Conservation (phyloP, 192 early-diverging fungal species). For the Gryganskiella cystojenkinii region DNA sequence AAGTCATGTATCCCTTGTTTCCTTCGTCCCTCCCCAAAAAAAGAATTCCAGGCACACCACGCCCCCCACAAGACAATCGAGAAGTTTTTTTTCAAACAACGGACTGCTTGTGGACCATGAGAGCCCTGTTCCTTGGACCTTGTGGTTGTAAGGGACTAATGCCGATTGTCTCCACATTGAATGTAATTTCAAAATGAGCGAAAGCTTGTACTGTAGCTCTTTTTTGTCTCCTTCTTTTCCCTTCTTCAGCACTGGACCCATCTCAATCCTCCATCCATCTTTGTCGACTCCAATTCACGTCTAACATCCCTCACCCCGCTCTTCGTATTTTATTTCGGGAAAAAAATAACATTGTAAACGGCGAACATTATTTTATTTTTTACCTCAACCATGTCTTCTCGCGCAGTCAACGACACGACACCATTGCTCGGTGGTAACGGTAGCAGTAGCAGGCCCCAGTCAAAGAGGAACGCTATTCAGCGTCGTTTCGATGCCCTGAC, state of each 20-base stretch:
- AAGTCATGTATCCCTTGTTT: neutral
- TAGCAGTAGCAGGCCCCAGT: neutral
- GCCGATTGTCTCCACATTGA: too few relatives aligned
- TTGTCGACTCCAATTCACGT: neutral
- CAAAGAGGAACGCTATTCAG: conserved; percentile 6
- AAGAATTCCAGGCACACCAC: neutral
- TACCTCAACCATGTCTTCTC: conserved; percentile 2
- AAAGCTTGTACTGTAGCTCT: too few relatives aligned
- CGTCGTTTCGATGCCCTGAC: conserved; percentile 32
- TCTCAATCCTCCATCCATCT: conserved; percentile 6
- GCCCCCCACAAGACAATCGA: too few relatives aligned
- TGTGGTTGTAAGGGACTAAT: too few relatives aligned
- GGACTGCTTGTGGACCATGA: too few relatives aligned
- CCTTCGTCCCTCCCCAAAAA: too few relatives aligned
- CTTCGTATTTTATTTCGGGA: neutral
- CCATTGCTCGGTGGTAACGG: conserved; percentile 38
- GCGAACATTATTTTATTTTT: too few relatives aligned
- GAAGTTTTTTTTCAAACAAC: too few relatives aligned
- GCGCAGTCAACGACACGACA: conserved; percentile 19
- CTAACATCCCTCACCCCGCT: neutral
- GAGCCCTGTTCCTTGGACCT: too few relatives aligned
- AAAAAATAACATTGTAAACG: neutral
- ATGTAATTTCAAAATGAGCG: too few relatives aligned
- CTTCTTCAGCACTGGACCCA: neutral
- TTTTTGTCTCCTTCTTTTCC: neutral